These are phyloP conservation scores for Silene conica DNA, from an alignment of 148 eudicot genomes.

Conservation along the genomic window DNA sequence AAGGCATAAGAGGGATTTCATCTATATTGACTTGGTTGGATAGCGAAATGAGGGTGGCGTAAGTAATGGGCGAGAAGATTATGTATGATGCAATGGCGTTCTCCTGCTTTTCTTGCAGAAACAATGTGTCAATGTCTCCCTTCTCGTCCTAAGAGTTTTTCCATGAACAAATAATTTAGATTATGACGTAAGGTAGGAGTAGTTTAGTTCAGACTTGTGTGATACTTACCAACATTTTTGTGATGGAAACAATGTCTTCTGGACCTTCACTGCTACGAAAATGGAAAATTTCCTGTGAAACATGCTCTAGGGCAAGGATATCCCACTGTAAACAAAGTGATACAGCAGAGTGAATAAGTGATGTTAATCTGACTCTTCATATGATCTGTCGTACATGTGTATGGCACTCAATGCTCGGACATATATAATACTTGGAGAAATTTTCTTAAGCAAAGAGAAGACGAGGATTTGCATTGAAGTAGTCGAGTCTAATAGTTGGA, in stretches of 20 bases:
- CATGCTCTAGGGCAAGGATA: slow-evolving; percentile 31
- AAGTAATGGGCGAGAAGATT: slow-evolving; percentile 37
- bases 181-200: neutral
- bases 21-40: slow-evolving; percentile 26
- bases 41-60: slow-evolving; percentile 22
- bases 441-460: no score
- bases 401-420: no score
- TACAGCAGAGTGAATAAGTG: no score
- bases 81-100: slow-evolving; percentile 33
- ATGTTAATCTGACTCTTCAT: no score
- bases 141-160: slow-evolving; percentile 21
- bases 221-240: slow-evolving; percentile 32
- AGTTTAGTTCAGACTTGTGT: neutral
- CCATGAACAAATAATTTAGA: neutral
- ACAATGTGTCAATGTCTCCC: slow-evolving; percentile 26
- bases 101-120: slow-evolving; percentile 42
- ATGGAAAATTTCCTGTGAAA: slow-evolving; percentile 28
- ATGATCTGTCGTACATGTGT: no score
- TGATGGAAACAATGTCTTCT: slow-evolving; percentile 32
- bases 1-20: slow-evolving; percentile 35
- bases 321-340: slow-evolving; percentile 44
- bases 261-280: slow-evolving; percentile 21
- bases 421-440: no score
- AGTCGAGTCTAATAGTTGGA: no score
- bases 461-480: no score